A percentile compares a stretch with the other conserved stretches of the same genome.
Evolutionary conservation across 345 rosid genomes (phyloP).

Genomic region (Limnanthes douglasii): DNA sequence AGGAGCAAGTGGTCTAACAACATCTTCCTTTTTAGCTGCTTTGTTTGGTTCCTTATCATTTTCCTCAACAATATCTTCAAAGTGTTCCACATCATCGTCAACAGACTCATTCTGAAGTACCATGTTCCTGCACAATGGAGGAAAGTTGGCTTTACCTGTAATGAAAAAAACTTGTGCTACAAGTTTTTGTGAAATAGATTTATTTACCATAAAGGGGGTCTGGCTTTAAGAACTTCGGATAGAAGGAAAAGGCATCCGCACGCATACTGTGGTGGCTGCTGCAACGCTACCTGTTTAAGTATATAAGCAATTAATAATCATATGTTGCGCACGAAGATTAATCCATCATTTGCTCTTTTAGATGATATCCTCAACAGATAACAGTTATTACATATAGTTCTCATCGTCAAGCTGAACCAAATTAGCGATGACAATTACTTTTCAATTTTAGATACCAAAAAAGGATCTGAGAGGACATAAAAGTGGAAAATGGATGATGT

Average conservation of each 20-base stretch:
- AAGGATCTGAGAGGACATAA: no score
- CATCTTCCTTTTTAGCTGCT: conserved; percentile 20
- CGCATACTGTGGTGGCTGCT: conserved; percentile 88
- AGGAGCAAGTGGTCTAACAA: conserved; percentile 7
- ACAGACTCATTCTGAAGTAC: conserved; percentile 62
- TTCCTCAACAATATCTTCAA: conserved; percentile 75
- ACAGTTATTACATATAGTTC: no score
- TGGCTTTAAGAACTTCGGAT: conserved; percentile 86
- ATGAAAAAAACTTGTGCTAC: background rate
- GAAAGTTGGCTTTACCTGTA: background rate
- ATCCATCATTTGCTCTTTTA: no score
- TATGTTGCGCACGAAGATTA: no score
- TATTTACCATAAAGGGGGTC: conserved; percentile 68
- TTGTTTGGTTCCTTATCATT: conserved; percentile 19
- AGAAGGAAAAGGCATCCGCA: conserved; percentile 92
- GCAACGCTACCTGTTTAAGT: conserved; percentile 68
- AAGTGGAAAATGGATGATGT: no score
- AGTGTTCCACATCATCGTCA: conserved; percentile 90
- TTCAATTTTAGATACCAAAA: no score
- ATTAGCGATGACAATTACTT: no score
- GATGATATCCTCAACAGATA: conserved; percentile 5
- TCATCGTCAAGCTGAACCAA: no score
- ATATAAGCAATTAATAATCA: conserved; percentile 4
- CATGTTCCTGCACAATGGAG: conserved; percentile 46
- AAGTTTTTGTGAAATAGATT: background rate